Percentiles rank a stretch among this genome's conserved stretches.
phyloP scores from a whole-genome alignment of 495 filamentous ascomycete species.

The Penicillium nucicola region DNA sequence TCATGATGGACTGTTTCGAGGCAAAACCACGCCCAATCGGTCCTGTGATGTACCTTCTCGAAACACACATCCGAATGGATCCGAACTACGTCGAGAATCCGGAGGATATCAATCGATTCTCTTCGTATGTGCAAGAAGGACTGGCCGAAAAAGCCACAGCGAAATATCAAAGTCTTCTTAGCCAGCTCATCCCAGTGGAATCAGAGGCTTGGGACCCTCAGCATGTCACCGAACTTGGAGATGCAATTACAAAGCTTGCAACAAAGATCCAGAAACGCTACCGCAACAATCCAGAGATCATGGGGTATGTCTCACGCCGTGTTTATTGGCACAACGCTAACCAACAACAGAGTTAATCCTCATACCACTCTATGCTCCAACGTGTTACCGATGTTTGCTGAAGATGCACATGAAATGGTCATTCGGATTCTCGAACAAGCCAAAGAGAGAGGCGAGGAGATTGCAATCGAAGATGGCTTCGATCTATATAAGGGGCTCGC shows the following conservation, averaged over 20 bases:
- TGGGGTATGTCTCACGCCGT: slow-evolving; percentile 56
- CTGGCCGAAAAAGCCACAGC: slow-evolving; percentile 69
- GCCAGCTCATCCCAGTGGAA: slow-evolving; percentile 68
- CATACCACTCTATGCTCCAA: slow-evolving; percentile 75
- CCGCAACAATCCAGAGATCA: slow-evolving; percentile 78
- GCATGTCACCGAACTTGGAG: slow-evolving; percentile 83
- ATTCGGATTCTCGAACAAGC: slow-evolving; percentile 70
- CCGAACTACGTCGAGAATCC: slow-evolving; percentile 65
- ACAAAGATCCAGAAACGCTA: slow-evolving; percentile 91
- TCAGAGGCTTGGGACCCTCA: slow-evolving; percentile 79
- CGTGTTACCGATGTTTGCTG: slow-evolving; percentile 83
- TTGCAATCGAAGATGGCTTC: slow-evolving; percentile 87
- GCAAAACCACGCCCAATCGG: slow-evolving; percentile 76
- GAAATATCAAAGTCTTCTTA: slow-evolving; percentile 69
- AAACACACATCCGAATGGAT: slow-evolving; percentile 79
- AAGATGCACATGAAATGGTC: slow-evolving; percentile 81
- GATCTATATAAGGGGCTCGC: slow-evolving; percentile 86
- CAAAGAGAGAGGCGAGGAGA: slow-evolving; percentile 65
- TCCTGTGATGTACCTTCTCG: slow-evolving; percentile 76
- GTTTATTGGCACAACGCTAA: slow-evolving; percentile 19
- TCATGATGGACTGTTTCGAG: slow-evolving; percentile 85
- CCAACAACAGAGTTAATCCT: slow-evolving; percentile 60
- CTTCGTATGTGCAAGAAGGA: slow-evolving; percentile 65
- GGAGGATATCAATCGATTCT: slow-evolving; percentile 66
- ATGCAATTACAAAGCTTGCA: slow-evolving; percentile 75